phyloP scores from a whole-genome alignment of 2,329 filamentous ascomycete species.

The Colletotrichum liaoningense region DNA sequence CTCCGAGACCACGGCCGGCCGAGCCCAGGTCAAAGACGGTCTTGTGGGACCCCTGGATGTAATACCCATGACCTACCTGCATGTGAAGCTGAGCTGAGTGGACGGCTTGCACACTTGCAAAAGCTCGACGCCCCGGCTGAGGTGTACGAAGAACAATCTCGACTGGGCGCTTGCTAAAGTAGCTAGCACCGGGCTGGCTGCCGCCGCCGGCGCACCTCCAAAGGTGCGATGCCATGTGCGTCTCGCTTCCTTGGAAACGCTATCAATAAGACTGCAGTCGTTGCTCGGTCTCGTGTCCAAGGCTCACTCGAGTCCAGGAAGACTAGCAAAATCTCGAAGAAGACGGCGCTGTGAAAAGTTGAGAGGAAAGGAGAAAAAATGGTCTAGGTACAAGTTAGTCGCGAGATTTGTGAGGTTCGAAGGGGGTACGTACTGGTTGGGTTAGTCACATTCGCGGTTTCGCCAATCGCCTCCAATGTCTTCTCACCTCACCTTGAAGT shows the following conservation, averaged over 20 bases:
- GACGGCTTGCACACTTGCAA: slow-evolving; percentile 20
- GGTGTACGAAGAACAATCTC: background rate
- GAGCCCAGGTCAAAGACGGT: slow-evolving; percentile 13
- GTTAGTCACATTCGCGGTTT: slow-evolving; percentile 23
- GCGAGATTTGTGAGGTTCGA: background rate
- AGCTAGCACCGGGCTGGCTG: slow-evolving; percentile 10
- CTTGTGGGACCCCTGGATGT: slow-evolving; percentile 18
- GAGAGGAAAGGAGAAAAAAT: background rate
- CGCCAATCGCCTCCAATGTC: slow-evolving; percentile 16
- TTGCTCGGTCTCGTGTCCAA: background rate
- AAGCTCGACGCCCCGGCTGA: slow-evolving; percentile 15
- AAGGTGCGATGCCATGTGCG: background rate
- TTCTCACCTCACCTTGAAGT: slow-evolving; percentile 9
- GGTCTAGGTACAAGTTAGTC: slow-evolving; percentile 3
- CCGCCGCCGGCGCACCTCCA: slow-evolving; percentile 22
- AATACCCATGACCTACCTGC: slow-evolving; percentile 15
- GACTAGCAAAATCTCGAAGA: background rate
- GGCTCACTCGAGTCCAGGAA: background rate
- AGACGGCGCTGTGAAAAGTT: background rate
- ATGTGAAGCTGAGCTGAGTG: slow-evolving; percentile 27
- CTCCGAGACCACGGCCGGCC: slow-evolving; percentile 23
- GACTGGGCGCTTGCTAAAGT: slow-evolving; percentile 22
- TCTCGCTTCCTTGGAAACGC: background rate
- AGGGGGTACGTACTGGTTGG: slow-evolving; percentile 21
- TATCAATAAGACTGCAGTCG: background rate